These are phyloP conservation scores for Clathrospora elynae DNA, from an alignment of 2,329 filamentous ascomycete species.

Conservation along the genomic window DNA sequence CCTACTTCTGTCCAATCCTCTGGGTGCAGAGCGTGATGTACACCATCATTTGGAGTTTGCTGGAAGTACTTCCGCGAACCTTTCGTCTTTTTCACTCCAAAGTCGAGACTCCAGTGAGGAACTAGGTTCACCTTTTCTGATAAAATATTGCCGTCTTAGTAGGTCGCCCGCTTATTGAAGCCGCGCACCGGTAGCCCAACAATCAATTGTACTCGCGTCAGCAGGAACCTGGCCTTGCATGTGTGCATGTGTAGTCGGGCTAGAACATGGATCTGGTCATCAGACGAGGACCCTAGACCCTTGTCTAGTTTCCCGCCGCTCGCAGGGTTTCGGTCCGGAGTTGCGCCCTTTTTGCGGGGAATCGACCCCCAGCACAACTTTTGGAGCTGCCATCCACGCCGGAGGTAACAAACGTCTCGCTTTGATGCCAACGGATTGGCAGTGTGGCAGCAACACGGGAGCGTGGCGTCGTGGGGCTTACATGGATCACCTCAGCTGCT, in stretches of 20 bases:
- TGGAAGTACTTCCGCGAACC: conserved; percentile 6
- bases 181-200: conserved; percentile 4
- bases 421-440: not conserved
- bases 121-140: conserved; percentile 13
- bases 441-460: not conserved
- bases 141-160: conserved; percentile 2
- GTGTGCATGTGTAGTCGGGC: no score
- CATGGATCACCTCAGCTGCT: not conserved
- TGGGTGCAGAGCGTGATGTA: conserved; percentile 8
- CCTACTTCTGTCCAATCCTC: conserved; percentile 11
- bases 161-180: not conserved
- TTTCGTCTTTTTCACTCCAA: not conserved
- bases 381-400: not conserved
- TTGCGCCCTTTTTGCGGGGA: conserved; percentile 32
- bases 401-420: not conserved
- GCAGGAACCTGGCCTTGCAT: conserved; percentile 6
- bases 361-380: conserved; percentile 27
- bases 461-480: not conserved
- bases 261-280: conserved; percentile 3
- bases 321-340: conserved; percentile 25
- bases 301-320: conserved; percentile 23
- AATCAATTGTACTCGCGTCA: conserved; percentile 9
- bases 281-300: conserved; percentile 16
- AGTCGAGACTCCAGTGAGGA: not conserved
- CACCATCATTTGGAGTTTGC: conserved; percentile 6